Evolutionary conservation across 306 rosid species (phyloP), one percentile per base, ranked within the genome.

Genomic region (Inga leiocalycina): DNA sequence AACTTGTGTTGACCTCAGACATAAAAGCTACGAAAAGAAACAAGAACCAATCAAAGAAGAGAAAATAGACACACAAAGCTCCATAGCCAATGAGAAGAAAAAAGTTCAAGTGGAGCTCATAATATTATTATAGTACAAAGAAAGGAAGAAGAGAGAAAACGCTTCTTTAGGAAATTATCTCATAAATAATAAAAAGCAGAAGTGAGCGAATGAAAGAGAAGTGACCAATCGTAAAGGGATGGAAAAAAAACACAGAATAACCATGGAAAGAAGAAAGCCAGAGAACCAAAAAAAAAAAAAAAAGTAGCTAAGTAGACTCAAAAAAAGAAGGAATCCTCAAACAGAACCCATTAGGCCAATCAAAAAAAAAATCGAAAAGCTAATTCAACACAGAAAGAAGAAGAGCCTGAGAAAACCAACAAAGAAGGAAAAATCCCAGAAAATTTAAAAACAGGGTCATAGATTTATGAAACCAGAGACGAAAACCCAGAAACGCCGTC

Each of bases 1-100:
- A 92, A 82, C 93, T 88, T 95, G 89, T 89, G 97, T 86, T 89
- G 79, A 87, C 91, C 81, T 89, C 97, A 66, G 95, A 84, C 76
- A 80, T 70, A 85, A 84, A 93, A 87, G 93, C 89, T 88, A 77
- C 22, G 74, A 82, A 80, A 91, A 76, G 73, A 85, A 85, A 65
- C 37, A 84, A 48, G 49, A 75, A 52, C 87, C 88, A 89, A 86
- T 86, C 89, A 86, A 80, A 81, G 44, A 51, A 85, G 57, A 79
- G 87, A 68, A 83, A 82, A 84, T 45, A 46, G 61, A 64, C 49
- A 74, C 86, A 82, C 79, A 82, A 88, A 88, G 76, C 88, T 72
- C 78, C 87, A 49, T 73, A 80, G 44, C 88, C 86, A 89, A 88
- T 89, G 75, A 82, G 66, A 86, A 78, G 52, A 72, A 67, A 84